Evolutionary conservation across 441 rosid species (phyloP).

Genomic region (Macaranga tanarius): DNA sequence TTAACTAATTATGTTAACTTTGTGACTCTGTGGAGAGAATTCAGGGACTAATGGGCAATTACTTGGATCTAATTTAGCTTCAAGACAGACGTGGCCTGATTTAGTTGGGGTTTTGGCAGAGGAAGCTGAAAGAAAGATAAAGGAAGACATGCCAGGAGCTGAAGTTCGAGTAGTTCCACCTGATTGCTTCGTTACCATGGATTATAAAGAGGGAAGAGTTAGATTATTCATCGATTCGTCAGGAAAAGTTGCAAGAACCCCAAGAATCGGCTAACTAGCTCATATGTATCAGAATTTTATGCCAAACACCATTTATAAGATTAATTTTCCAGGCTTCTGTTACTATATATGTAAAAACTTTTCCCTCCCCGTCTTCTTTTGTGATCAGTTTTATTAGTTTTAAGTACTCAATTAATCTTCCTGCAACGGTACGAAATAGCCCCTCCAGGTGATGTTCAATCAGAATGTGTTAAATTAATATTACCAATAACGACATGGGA

Average conservation of each 20-base stretch:
- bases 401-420: too few relatives aligned
- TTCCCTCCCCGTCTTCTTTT: too few relatives aligned
- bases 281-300: background rate
- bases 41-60: background rate
- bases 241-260: conserved; percentile 36
- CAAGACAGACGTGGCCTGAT: conserved; percentile 3
- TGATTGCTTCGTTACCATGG: conserved; percentile 38
- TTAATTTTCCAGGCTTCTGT: too few relatives aligned
- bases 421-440: too few relatives aligned
- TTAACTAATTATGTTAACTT: too few relatives aligned
- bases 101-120: conserved; percentile 27
- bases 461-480: background rate
- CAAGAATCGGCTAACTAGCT: conserved; percentile 34
- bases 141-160: conserved; percentile 29
- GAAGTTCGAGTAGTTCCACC: conserved; percentile 33
- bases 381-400: too few relatives aligned
- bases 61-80: background rate
- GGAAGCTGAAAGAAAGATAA: conserved; percentile 47
- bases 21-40: background rate
- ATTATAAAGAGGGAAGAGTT: conserved; percentile 33
- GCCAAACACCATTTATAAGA: too few relatives aligned
- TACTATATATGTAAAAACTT: too few relatives aligned
- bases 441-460: too few relatives aligned
- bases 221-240: conserved; percentile 36
- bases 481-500: background rate